Evolutionary conservation across 495 filamentous ascomycete species (phyloP), one percentile per base, ranked within the genome.

Genomic region (Amphirosellinia nigrospora): DNA sequence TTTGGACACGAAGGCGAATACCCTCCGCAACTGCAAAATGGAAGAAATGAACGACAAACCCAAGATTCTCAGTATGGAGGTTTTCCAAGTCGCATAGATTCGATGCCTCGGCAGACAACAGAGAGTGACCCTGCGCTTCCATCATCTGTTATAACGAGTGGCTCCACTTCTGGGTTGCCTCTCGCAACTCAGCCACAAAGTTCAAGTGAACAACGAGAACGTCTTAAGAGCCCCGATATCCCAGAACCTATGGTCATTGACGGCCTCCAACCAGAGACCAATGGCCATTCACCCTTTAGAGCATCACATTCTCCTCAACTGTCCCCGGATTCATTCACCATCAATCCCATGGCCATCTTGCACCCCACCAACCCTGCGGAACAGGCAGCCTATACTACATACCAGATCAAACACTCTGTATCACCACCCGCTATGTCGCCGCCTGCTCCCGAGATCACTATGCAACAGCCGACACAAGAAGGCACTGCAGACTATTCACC

Each of bases 331-430:
- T 71, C 74, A 15, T 76, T 76, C 65, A 60, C 63, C 43, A 75
- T 78, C 52, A 76, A 73, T 23, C 82, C 82, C 28, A 83, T 83
- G 82, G 78, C 80, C 55, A 76, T 83, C 72, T 83, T 83, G 78
- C 79, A 78, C 58, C 82, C 82, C 15, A 81, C 82, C 63, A 83
- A 79, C 70, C 69, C 74, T 38, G 70, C 68, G 58, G 82, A 84
- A 71, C 81, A 72, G 46, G 77, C 78, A n/a, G 75, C 81, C 58
- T 82, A 83, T 61, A 80, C 80, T 52, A 75, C 81, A 46, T 74
- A 79, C 62, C 79, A 79, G 66, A 78, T 82, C 28, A 77, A 83
- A 63, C 81, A 77, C 72, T 80, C 81, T 7, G 74, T 75, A 28
- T 80, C 79, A 4, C 72, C 74, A 19, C 71, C 78, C 21, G 72